Conservation (phyloP, 345 rosid species). For the Noccaea caerulescens region DNA sequence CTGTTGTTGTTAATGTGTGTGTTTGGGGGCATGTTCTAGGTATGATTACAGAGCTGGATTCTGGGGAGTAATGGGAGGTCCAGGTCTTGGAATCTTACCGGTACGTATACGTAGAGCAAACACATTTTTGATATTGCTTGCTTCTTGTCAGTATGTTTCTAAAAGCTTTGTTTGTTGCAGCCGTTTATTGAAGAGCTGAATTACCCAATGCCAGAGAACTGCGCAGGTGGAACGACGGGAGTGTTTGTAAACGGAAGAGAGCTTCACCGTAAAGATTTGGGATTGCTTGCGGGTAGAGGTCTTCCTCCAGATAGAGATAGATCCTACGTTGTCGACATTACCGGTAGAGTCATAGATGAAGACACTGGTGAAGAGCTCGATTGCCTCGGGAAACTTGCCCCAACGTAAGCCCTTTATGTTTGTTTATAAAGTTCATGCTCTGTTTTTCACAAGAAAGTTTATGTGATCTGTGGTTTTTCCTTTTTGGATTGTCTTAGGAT, state of each 20-base stretch:
- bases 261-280: constrained; percentile 80
- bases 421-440: too few relatives aligned
- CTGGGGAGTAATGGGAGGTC: constrained; percentile 89
- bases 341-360: constrained; percentile 85
- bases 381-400: constrained; percentile 90
- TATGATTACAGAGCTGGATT: constrained; percentile 90
- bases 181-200: constrained; percentile 87
- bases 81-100: constrained; percentile 87
- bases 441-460: not conserved
- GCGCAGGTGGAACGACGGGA: constrained; percentile 79
- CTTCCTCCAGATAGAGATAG: constrained; percentile 71
- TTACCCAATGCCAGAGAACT: constrained; percentile 71
- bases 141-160: constrained; percentile 9
- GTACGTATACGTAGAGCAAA: constrained; percentile 42
- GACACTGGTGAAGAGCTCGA: constrained; percentile 92
- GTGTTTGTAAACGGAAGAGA: constrained; percentile 90
- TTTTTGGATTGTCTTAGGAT: constrained; percentile 52
- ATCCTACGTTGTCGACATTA: constrained; percentile 73
- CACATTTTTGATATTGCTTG: constrained; percentile 14
- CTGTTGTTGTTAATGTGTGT: constrained; percentile 11
- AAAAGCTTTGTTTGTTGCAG: constrained; percentile 46
- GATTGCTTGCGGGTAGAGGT: constrained; percentile 78
- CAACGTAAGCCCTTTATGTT: constrained; percentile 91
- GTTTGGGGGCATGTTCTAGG: constrained; percentile 54
- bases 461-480: not conserved